phyloP scores from a whole-genome alignment of 2,329 filamentous ascomycete species.

The Colletotrichum sp. region DNA sequence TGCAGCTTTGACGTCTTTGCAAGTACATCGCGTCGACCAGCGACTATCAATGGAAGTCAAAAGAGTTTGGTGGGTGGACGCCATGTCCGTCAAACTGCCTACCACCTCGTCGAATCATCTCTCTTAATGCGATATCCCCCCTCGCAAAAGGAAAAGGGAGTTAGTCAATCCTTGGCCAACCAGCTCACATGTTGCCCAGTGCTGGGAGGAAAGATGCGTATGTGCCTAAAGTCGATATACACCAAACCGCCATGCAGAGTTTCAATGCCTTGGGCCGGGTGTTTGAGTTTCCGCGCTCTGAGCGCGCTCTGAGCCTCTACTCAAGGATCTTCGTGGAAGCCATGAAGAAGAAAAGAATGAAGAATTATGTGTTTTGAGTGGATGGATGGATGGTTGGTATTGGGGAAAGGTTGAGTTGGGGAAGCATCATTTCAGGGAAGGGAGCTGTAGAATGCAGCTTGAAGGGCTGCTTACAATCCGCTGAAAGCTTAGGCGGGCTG shows the following conservation, averaged over 20 bases:
- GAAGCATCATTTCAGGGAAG: background rate
- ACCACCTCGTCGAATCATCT: background rate
- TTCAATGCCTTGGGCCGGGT: constrained; percentile 20
- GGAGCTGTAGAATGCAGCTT: background rate
- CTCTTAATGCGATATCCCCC: background rate
- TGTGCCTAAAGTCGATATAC: background rate
- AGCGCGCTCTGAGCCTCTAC: constrained; percentile 9
- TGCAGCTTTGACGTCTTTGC: background rate
- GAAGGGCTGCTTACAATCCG: background rate
- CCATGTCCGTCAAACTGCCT: background rate
- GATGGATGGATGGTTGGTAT: background rate
- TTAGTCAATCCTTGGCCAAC: background rate
- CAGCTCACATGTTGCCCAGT: background rate
- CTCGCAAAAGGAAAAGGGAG: background rate
- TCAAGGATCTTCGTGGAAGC: background rate
- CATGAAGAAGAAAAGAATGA: background rate
- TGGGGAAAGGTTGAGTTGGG: background rate
- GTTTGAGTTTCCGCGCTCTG: constrained; percentile 20
- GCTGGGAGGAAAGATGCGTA: background rate
- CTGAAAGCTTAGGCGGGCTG: background rate
- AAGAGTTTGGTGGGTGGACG: background rate
- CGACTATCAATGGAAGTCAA: background rate
- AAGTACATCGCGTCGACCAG: background rate
- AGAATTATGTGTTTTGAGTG: background rate
- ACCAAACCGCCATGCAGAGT: background rate